Conservation (phyloP, 2,329 filamentous ascomycete species). For the Sclerotinia glacialis region DNA sequence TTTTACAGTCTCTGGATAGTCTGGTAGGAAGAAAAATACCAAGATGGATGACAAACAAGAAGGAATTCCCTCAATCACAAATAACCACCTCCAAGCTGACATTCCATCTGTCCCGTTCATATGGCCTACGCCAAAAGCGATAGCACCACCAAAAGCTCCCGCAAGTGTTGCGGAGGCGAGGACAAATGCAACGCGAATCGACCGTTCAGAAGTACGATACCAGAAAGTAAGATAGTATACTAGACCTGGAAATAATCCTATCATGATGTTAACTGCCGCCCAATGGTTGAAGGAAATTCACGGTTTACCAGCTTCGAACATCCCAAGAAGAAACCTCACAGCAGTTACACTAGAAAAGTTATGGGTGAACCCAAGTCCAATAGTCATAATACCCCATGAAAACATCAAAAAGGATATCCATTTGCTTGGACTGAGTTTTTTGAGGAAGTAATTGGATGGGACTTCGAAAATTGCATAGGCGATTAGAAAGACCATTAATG, state of each 20-base stretch:
- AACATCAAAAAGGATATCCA: constrained; percentile 52
- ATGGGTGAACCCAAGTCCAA: constrained; percentile 46
- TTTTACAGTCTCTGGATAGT: constrained; percentile 48
- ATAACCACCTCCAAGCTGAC: constrained; percentile 37
- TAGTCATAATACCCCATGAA: constrained; percentile 48
- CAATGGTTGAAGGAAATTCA: constrained; percentile 40
- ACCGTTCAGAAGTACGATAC: constrained; percentile 36
- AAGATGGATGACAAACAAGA: constrained; percentile 48
- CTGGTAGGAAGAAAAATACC: constrained; percentile 48
- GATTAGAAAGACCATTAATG: constrained; percentile 48
- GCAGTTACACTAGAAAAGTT: constrained; percentile 46
- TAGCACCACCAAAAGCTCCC: constrained; percentile 38
- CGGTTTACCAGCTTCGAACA: constrained; percentile 47
- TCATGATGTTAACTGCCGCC: constrained; percentile 39
- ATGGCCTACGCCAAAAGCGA: constrained; percentile 37
- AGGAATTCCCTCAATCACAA: constrained; percentile 37
- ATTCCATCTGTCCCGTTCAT: constrained; percentile 35
- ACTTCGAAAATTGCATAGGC: constrained; percentile 51
- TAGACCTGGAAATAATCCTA: constrained; percentile 45
- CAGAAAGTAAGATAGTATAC: constrained; percentile 40
- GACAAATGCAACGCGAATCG: constrained; percentile 37
- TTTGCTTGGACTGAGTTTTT: constrained; percentile 47
- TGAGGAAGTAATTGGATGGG: constrained; percentile 50
- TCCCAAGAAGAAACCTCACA: constrained; percentile 48
- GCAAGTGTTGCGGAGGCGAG: constrained; percentile 37